These are phyloP conservation scores for Acanthochlamys bracteata DNA, from an alignment of 106 monocot genomes.

Conservation along the genomic window DNA sequence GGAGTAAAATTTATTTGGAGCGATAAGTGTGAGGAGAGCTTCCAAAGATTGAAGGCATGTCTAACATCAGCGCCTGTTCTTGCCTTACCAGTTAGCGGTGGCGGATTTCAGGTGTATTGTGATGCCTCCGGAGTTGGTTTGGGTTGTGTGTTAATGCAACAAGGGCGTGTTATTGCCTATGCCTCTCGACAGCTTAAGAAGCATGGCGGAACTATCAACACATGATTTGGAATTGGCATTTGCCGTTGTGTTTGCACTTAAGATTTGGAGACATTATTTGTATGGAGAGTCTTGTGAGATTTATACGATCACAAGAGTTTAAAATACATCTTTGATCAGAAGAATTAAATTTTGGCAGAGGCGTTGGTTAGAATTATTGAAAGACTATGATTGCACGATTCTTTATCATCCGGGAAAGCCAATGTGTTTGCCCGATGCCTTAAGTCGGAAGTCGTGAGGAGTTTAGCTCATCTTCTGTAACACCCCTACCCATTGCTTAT, in stretches of 20 bases:
- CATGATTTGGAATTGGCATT: constrained; percentile 1
- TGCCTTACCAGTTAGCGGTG: neutral
- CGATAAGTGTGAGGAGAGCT: neutral
- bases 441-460: no score
- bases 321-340: no score
- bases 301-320: no score
- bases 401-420: constrained; percentile 6
- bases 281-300: neutral
- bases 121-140: neutral
- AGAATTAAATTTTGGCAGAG: no score
- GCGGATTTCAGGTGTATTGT: constrained; percentile 6
- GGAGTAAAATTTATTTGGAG: neutral
- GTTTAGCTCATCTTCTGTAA: no score
- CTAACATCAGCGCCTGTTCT: neutral
- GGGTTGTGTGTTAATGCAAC: neutral
- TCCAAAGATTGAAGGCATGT: neutral
- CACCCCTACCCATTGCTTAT: no score
- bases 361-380: no score
- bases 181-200: neutral
- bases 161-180: constrained; percentile 8
- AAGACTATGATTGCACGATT: neutral
- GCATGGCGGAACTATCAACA: neutral
- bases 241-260: neutral
- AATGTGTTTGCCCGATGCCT: constrained; percentile 12
- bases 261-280: constrained; percentile 7